Percentiles rank a stretch among this genome's conserved stretches.
Conservation (phyloP, 441 rosid genomes). For the Erodium texanum region DNA sequence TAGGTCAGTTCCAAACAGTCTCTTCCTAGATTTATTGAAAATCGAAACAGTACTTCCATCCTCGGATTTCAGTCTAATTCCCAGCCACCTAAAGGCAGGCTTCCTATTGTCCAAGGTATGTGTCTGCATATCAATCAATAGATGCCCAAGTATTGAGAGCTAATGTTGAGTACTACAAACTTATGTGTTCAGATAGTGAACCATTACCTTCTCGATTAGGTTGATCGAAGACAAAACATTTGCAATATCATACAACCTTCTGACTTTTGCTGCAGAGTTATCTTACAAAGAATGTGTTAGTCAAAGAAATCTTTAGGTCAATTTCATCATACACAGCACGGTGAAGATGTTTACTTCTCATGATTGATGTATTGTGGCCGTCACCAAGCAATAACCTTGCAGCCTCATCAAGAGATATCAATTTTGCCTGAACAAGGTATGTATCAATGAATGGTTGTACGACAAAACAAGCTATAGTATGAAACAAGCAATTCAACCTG, state of each 20-base stretch:
- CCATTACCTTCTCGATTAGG: constrained; percentile 77
- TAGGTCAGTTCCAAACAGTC: constrained; percentile 72
- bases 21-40: constrained; percentile 41
- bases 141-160: neutral
- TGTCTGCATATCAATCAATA: constrained; percentile 42
- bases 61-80: constrained; percentile 37
- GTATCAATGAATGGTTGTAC: neutral
- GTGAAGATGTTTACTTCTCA: constrained; percentile 52
- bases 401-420: constrained; percentile 81
- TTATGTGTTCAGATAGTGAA: neutral
- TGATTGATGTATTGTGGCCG: constrained; percentile 50
- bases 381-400: constrained; percentile 77
- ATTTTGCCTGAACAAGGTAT: constrained; percentile 30
- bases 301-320: neutral
- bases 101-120: constrained; percentile 65
- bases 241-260: constrained; percentile 89
- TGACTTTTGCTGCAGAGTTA: constrained; percentile 69
- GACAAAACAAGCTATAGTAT: neutral
- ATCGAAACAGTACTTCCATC: constrained; percentile 23
- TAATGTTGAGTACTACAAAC: neutral
- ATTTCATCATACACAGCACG: neutral
- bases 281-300: constrained; percentile 14
- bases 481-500: neutral
- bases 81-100: constrained; percentile 92
- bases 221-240: constrained; percentile 82